Base-by-base conservation (phyloP, 2,329 filamentous ascomycete genomes). In the Lachnellula willkommii region DNA sequence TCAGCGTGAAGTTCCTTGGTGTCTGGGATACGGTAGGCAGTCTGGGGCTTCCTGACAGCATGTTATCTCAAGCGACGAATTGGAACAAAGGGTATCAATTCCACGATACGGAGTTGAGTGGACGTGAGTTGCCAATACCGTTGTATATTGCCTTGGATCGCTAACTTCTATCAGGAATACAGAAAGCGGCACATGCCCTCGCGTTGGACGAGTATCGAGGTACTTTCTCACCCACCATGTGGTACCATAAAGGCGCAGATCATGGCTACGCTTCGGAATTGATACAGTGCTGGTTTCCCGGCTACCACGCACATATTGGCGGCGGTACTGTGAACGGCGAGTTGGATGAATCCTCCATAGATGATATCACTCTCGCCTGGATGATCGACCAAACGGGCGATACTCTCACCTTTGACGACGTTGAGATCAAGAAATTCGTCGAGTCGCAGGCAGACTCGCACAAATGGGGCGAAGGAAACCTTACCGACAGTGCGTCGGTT, bases 21-120 rank as follows among this genome's bases (percentile, higher is more conserved):
- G 75, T 77, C 14, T 77, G 73, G 72, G 75, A 77, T 58, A 77
- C 75, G 0, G 75, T 77, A 12, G 75, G 75, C 14, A 53, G 22
- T 47, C 24, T 47, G 24, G 46, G 46, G 5, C 22, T 47, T n/a
- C 46, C 46, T 28, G 46, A 47, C 4, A 24, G 37, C 17, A 9
- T 40, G 8, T 40, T 40, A 17, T n/a, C 37, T 15, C 37, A 40
- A 17, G 37, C 37, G 15, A 40, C 37, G 15, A 40, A 40, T 9
- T n/a, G 14, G 37, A 40, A 40, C 14, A 24, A 47, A 22, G 22
- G 28, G 8, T 35, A 47, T 47, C 17, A 24, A n/a, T 47, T 47
- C 28, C 28, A 47, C 46, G 46, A 47, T 47, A 47, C 46, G 20
- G 28, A 47, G 5, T 15, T 47, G 14, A 47, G 46, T 24, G 28